These are phyloP conservation scores for Excoecaria cochinchinensis DNA, from an alignment of 345 rosid genomes.

Conservation along the genomic window DNA sequence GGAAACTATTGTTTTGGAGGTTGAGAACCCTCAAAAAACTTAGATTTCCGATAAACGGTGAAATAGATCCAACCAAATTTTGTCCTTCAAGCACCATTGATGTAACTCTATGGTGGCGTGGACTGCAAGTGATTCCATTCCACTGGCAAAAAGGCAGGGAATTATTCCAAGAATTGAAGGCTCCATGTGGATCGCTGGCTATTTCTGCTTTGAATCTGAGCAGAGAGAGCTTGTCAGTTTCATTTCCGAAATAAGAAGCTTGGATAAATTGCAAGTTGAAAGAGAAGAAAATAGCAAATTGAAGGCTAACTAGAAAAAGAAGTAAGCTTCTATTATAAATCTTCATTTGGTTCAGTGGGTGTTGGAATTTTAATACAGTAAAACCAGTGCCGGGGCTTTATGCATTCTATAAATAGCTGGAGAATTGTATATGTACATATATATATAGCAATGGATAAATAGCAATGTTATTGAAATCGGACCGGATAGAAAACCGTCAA, in stretches of 20 bases:
- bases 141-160: constrained; percentile 11
- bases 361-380: too few species aligned
- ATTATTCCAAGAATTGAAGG: constrained; percentile 16
- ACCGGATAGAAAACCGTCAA: too few species aligned
- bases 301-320: too few species aligned
- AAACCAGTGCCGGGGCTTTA: too few species aligned
- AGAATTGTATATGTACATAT: too few species aligned
- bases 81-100: neutral
- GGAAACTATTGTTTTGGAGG: constrained; percentile 9
- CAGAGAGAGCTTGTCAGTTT: neutral
- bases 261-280: neutral
- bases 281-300: neutral
- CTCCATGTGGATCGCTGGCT: constrained; percentile 10
- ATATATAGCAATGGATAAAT: too few species aligned
- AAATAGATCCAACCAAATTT: constrained; percentile 1
- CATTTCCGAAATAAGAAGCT: neutral
- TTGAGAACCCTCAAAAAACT: neutral
- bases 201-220: neutral
- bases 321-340: neutral
- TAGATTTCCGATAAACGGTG: constrained; percentile 5
- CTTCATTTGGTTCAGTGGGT: neutral
- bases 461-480: too few species aligned
- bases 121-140: constrained; percentile 7
- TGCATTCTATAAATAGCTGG: too few species aligned
- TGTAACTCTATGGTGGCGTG: neutral